Evolutionary conservation across 2,329 filamentous ascomycete genomes (phyloP), one percentile per base, ranked within the genome.

Genomic region (Xylariaceae sp.): DNA sequence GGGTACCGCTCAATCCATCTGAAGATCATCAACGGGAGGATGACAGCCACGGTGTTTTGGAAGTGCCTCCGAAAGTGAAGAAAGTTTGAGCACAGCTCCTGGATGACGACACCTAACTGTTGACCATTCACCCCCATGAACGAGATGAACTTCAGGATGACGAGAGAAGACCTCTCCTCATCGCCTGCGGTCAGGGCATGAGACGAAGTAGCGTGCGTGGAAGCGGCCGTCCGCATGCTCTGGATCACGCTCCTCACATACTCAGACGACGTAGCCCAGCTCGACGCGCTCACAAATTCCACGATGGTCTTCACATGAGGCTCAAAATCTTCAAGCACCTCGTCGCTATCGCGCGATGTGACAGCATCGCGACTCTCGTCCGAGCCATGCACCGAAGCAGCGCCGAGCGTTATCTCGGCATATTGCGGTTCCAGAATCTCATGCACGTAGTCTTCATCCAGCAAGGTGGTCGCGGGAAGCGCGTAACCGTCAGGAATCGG

Each of bases 1-100:
- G 79, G 78, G 43, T 72, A 75, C 8, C 75, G 69, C 46, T 81
- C 75, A 22, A 83, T 67, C 79, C 79, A 83, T 42, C 75, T 64
- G 19, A 68, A 70, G 35, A 83, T 77, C 32, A 82, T 58, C 32
- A 80, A 55, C 5, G 79, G 77, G n/a, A 74, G 60, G 11, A 78
- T 66, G 24, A 77, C 63, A 27, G 77, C 76, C 21, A 83, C 64
- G 2, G 75, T 70, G 43, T 76, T 77, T 46, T 83, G 79, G 47
- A 75, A 77, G 1, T 69, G 56, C 45, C 74, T 78, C 41, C 75
- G 70, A 40, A 83, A 73, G 51, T 82, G 77, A 29, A 82, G 63
- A 52, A 81, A 83, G 49, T 70, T 77, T 15, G 75, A 76, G 51
- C 75, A 79, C 23, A 83, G 63, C 55, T 83, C 79, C 45, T 80